Evolutionary conservation across 768 basidiomycete genomes (phyloP), one percentile per base, ranked within the genome.

Genomic region (Amanita pseudoporphyria): DNA sequence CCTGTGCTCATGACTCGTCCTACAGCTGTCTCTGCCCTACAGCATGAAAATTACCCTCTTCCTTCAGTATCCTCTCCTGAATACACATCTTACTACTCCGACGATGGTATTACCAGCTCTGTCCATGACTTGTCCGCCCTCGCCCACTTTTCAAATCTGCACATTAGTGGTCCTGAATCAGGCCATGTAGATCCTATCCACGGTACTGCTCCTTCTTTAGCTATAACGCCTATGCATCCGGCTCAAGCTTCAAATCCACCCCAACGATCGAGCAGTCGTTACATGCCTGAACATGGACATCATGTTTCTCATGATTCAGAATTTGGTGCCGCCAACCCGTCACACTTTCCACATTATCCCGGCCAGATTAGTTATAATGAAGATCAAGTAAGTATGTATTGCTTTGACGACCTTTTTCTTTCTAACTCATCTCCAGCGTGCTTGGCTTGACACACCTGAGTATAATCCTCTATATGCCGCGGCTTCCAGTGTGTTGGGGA

Each of bases 401-500:
- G 13, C 14, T 28, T 14, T 18, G 38, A 40, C 28, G 47, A 40
- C 5, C 39, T n/a, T n/a, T 28, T 16, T 31, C 6, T 13, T 21
- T 2, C 13, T 41, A 24, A 30, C 16, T 5, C 36, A 30, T 32
- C 26, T 30, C 30, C 37, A 49, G 24, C 47, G 47, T 3, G 9
- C 37, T n/a, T 62, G 62, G 63, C 60, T 59, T 38, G 19, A 45
- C 18, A 58, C 68, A 9, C 64, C 63, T 28, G 73, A 75, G 47
- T 80, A 77, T 55, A 78, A 81, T 59, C 68, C 73, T 32, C 64
- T 87, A 10, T 84, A 87, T 61, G 74, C 77, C 9, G 87, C 87
- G 12, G 88, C 88, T 7, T 87, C 87, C 7, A 79, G 84, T 61
- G 83, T 89, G 7, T 72, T 91, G 13, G 87, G 87, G 13, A 81